Conservation (phyloP, 805 yeast genomes). For the Maudiozyma bulderi region DNA sequence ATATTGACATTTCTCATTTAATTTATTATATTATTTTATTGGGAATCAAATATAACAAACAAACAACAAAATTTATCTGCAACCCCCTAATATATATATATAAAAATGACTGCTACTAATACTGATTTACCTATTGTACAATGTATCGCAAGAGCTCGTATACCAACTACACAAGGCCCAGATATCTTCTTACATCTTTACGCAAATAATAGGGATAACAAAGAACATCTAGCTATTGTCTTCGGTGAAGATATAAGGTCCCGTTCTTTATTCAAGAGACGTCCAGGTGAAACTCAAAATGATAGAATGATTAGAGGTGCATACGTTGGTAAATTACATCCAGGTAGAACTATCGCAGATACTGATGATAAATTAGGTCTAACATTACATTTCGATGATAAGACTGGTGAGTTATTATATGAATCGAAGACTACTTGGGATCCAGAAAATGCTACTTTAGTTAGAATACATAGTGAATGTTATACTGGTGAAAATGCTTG, state of each 20-base stretch:
- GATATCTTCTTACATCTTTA: constrained; percentile 89
- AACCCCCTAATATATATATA: too few relatives aligned
- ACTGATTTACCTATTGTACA: constrained; percentile 56
- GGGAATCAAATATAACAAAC: too few relatives aligned
- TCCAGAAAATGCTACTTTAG: constrained; percentile 40
- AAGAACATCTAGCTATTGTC: constrained; percentile 94
- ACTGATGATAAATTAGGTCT: constrained; percentile 38
- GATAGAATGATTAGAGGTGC: constrained; percentile 99
- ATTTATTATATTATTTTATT: too few relatives aligned
- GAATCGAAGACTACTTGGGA: constrained; percentile 21
- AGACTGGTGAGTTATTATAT: constrained; percentile 28
- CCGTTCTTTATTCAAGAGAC: constrained; percentile 49
- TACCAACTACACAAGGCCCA: constrained; percentile 91
- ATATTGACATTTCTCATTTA: too few relatives aligned
- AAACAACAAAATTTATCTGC: too few relatives aligned
- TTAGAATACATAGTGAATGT: constrained; percentile 92
- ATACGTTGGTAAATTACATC: constrained; percentile 78
- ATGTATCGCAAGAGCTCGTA: constrained; percentile 90
- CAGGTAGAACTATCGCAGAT: constrained; percentile 74
- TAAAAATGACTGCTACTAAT: constrained; percentile 4
- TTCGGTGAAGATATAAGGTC: constrained; percentile 90
- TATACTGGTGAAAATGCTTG: constrained; percentile 99
- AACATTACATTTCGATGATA: constrained; percentile 33
- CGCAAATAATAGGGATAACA: constrained; percentile 73
- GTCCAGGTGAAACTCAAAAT: constrained; percentile 69